Evolutionary conservation across 148 eudicot species (phyloP).

Genomic region (Beta vulgaris): DNA sequence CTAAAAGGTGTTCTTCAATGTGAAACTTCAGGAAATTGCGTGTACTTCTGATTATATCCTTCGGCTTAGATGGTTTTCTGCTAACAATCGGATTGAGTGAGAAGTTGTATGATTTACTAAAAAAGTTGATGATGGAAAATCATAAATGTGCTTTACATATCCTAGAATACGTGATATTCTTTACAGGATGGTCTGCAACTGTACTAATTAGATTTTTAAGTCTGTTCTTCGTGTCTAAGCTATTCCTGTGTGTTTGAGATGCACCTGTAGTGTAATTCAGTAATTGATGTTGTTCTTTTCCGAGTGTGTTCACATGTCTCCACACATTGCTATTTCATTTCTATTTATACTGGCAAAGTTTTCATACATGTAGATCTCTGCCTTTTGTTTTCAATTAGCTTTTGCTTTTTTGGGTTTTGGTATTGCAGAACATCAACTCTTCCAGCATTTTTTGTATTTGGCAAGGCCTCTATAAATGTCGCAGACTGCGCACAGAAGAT

Average conservation of each 20-base stretch:
- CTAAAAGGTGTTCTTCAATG: neutral
- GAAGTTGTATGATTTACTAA: neutral
- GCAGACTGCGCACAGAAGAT: constrained; percentile 50
- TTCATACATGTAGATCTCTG: neutral
- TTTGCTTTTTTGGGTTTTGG: neutral
- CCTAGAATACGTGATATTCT: too few species aligned
- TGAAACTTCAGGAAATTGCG: neutral
- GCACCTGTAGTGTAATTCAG: neutral
- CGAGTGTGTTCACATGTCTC: neutral
- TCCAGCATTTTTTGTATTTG: constrained; percentile 81
- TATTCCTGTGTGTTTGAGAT: neutral
- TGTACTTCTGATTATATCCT: neutral
- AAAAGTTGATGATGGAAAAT: neutral
- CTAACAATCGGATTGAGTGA: neutral
- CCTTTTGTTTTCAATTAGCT: neutral
- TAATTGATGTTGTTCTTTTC: neutral
- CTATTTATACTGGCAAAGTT: neutral
- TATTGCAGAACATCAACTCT: constrained; percentile 68
- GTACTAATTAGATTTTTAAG: neutral
- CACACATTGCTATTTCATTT: neutral
- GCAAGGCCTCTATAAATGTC: constrained; percentile 57
- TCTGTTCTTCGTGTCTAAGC: neutral
- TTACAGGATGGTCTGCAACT: neutral
- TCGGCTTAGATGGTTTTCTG: neutral
- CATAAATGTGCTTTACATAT: neutral